phyloP scores from a whole-genome alignment of 2,329 filamentous ascomycete species.

The Cylindrodendrum hubeiense region DNA sequence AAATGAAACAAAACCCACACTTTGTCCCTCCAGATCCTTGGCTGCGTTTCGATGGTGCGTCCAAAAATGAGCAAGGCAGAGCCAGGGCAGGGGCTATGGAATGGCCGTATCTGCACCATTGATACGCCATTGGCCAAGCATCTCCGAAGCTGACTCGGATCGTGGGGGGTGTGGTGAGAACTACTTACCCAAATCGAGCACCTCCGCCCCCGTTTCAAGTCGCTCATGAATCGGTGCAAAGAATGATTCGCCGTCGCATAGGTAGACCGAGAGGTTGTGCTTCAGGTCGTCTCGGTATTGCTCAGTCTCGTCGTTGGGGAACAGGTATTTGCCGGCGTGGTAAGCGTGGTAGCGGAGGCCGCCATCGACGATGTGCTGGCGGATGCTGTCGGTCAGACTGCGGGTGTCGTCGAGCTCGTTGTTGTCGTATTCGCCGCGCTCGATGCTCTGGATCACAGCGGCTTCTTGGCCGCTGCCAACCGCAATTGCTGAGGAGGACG shows the following conservation, averaged over 20 bases:
- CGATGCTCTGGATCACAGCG: slow-evolving; percentile 48
- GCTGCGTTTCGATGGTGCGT: background rate
- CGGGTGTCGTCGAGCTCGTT: slow-evolving; percentile 51
- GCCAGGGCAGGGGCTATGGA: background rate
- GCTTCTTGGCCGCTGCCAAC: slow-evolving; percentile 48
- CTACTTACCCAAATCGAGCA: slow-evolving; percentile 62
- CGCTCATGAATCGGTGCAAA: slow-evolving; percentile 57
- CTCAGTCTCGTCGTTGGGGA: slow-evolving; percentile 58
- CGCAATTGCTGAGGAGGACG: slow-evolving; percentile 46
- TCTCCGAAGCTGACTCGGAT: slow-evolving; percentile 1
- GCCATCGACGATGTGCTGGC: slow-evolving; percentile 57
- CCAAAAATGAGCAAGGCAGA: background rate
- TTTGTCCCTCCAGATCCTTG: too few relatives aligned
- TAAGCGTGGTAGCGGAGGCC: slow-evolving; percentile 56
- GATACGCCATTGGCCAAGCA: slow-evolving; percentile 4
- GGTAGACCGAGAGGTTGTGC: slow-evolving; percentile 53
- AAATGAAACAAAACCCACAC: background rate
- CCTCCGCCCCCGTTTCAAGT: slow-evolving; percentile 54
- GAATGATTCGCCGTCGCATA: slow-evolving; percentile 56
- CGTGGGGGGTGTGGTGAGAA: slow-evolving; percentile 1
- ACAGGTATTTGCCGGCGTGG: slow-evolving; percentile 56
- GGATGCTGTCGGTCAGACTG: slow-evolving; percentile 58
- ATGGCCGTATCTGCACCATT: background rate
- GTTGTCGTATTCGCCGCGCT: slow-evolving; percentile 46
- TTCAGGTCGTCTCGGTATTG: slow-evolving; percentile 58